Percentiles rank a stretch among this genome's conserved stretches.
These are phyloP conservation scores for Globisporangium takayamanum DNA, from an alignment of 352 stramenopile genomes.

Conservation along the genomic window DNA sequence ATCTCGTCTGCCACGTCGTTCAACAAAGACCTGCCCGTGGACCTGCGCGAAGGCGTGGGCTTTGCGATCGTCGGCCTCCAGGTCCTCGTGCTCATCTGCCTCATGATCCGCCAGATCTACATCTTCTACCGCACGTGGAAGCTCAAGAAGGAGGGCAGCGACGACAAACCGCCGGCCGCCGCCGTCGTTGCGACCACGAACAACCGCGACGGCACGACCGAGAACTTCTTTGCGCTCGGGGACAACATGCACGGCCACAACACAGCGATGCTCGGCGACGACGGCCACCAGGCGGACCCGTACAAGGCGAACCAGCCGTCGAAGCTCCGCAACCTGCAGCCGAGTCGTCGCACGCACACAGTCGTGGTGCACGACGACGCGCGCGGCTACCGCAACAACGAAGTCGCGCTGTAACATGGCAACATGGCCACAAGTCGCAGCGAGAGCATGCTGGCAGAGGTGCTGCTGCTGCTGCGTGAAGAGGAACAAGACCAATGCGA, in stretches of 20 bases:
- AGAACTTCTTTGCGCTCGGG: slow-evolving; percentile 44
- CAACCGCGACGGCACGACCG: slow-evolving; percentile 31
- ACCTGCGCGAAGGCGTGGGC: slow-evolving; percentile 65
- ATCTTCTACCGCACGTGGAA: slow-evolving; percentile 87
- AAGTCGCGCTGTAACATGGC: slow-evolving; percentile 27
- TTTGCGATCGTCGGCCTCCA: slow-evolving; percentile 80
- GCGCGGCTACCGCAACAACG: slow-evolving; percentile 29
- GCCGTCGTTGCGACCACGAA: slow-evolving; percentile 35
- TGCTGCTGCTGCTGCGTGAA: slow-evolving; percentile 1
- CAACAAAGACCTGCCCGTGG: slow-evolving; percentile 57
- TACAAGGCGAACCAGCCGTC: slow-evolving; percentile 6
- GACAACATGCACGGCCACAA: slow-evolving; percentile 16
- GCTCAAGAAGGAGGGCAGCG: slow-evolving; percentile 44
- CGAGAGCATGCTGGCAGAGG: neutral
- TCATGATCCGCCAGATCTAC: slow-evolving; percentile 82
- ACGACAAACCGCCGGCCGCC: slow-evolving; percentile 45
- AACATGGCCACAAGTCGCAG: neutral
- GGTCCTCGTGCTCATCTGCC: slow-evolving; percentile 69
- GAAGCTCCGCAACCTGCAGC: slow-evolving; percentile 17
- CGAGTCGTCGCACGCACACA: slow-evolving; percentile 16
- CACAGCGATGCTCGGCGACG: slow-evolving; percentile 32
- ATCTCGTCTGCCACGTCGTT: slow-evolving; percentile 65
- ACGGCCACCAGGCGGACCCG: slow-evolving; percentile 9
- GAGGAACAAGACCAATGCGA: neutral
- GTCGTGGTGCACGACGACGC: slow-evolving; percentile 21